These are phyloP conservation scores for Prunus kanzakura DNA, from an alignment of 306 rosid species.

Conservation along the genomic window DNA sequence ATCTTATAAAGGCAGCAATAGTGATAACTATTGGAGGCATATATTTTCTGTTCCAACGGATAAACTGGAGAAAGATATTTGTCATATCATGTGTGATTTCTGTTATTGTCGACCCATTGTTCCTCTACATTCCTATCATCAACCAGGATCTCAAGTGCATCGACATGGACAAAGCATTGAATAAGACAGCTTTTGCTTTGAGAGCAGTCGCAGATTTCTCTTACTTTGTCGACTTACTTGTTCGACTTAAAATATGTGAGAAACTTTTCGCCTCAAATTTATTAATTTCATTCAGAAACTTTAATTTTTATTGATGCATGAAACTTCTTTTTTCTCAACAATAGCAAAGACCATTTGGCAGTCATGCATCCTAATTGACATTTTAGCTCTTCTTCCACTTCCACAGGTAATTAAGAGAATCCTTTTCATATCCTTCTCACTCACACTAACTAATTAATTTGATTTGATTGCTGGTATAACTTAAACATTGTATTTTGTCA, in stretches of 20 bases:
- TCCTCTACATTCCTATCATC: constrained; percentile 33
- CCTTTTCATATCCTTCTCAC: too few species aligned
- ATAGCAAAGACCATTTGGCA: not conserved
- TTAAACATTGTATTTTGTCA: too few species aligned
- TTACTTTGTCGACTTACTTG: constrained; percentile 20
- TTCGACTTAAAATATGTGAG: not conserved
- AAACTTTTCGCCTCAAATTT: not conserved
- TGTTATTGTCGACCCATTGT: constrained; percentile 30
- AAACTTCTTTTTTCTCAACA: not conserved
- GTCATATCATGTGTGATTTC: constrained; percentile 23
- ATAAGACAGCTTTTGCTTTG: constrained; percentile 5
- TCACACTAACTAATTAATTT: too few species aligned
- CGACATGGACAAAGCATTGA: constrained; percentile 20
- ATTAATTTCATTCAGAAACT: too few species aligned
- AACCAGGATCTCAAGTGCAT: constrained; percentile 17
- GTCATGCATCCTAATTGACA: constrained; percentile 12
- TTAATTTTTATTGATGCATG: too few species aligned
- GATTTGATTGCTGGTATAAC: too few species aligned
- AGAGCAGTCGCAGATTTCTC: constrained; percentile 25
- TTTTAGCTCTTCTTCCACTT: constrained; percentile 36
- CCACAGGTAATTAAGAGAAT: constrained; percentile 14
- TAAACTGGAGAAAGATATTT: constrained; percentile 20
- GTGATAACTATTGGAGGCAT: too few species aligned
- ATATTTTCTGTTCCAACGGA: not conserved
- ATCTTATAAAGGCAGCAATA: too few species aligned